Conservation (phyloP, 305 asterid genomes). For the Fraxinus sp. region DNA sequence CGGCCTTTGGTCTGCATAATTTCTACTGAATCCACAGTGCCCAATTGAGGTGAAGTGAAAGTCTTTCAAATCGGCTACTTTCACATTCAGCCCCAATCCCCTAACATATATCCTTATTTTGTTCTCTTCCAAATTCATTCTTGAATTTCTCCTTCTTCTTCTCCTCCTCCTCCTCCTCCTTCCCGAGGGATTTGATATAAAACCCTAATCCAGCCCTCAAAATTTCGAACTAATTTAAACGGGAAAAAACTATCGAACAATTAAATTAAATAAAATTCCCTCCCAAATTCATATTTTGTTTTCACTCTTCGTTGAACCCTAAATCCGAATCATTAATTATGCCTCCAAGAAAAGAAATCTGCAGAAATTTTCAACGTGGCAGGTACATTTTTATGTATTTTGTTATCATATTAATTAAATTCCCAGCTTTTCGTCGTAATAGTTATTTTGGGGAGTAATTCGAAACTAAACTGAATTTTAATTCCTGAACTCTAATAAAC, state of each 20-base stretch:
- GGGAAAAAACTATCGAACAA: neutral
- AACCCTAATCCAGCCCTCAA: neutral
- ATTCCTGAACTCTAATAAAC: neutral
- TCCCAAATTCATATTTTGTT: slow-evolving; percentile 14
- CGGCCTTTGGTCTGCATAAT: slow-evolving; percentile 77
- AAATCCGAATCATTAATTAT: slow-evolving; percentile 27
- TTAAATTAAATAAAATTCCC: slow-evolving; percentile 15
- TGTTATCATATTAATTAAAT: neutral
- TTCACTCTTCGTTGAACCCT: slow-evolving; percentile 26
- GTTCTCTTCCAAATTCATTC: neutral
- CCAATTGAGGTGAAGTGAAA: slow-evolving; percentile 67
- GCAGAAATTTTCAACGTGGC: slow-evolving; percentile 81
- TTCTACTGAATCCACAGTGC: slow-evolving; percentile 65
- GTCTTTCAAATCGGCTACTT: slow-evolving; percentile 63
- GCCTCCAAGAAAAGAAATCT: slow-evolving; percentile 71
- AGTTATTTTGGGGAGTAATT: neutral
- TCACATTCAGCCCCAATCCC: slow-evolving; percentile 67
- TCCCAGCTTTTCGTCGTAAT: neutral
- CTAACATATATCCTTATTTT: slow-evolving; percentile 67
- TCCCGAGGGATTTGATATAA: neutral
- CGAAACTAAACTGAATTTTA: neutral
- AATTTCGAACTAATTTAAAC: neutral
- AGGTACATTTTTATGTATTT: slow-evolving; percentile 38
- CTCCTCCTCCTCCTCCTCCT: neutral
- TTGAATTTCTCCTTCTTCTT: neutral